Base-by-base conservation (phyloP, 306 rosid genomes). In the Astragalus membranaceus region DNA sequence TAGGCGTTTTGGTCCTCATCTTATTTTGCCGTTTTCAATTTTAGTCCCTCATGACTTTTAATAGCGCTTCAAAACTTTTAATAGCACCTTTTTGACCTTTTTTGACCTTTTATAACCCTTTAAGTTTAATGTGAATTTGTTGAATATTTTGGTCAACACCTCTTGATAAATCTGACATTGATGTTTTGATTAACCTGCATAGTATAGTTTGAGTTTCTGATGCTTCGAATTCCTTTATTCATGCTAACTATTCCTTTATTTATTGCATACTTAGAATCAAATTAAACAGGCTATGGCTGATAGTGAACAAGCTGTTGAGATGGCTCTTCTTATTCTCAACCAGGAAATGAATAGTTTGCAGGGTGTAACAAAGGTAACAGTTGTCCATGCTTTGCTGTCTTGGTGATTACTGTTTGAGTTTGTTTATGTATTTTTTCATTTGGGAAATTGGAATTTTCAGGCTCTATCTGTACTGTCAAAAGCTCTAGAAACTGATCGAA, bases 401-500 rank as follows among this genome's bases (percentile, higher is more conserved):
- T 42, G 61, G 61, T 77, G 53, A 50, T 48, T 58, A 36, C 46
- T 41, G 53, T 74, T 49, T 16, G 48, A 72, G 55, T 72, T 35
- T 26, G 42, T 65, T 65, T 47, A 42, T 37, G 13, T 48, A 39
- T 72, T 42, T 72, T 37, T 60, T 70, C 48, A 49, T 48, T n/a
- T 73, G 39, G 58, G 49, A 54, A 60, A 76, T 69, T 83, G 67
- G 74, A 70, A 57, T 66, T 83, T 75, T 74, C 81, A 94, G 98
- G 98, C 94, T 81, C 92, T 94, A 49, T 85, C 82, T 72, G 71
- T 87, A 42, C 80, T 94, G 65, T 83, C 95, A 46, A 86, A 88
- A 80, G 89, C 93, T 62, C 84, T 94, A 73, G 97, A 90, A 87
- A 81, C 75, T 39, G 86, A 88, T 83, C 86, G 96, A 76, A 78